A percentile compares a stretch with the other conserved stretches of the same genome.
Conservation (phyloP, 2,329 filamentous ascomycete species). For the Alternaria rosae region DNA sequence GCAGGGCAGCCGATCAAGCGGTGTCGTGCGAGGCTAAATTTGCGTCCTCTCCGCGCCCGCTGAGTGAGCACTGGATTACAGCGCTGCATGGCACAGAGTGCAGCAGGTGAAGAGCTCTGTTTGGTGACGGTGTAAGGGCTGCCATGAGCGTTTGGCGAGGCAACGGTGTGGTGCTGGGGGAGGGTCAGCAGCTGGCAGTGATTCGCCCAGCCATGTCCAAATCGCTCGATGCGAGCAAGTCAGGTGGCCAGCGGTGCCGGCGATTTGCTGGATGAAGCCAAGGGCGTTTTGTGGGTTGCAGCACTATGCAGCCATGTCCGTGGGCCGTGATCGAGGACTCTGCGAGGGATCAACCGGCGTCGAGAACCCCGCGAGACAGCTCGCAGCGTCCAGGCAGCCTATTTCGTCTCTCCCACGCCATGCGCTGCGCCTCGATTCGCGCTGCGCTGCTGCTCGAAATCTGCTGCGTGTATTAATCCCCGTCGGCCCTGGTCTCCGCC, state of each 20-base stretch:
- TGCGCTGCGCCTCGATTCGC: slow-evolving; percentile 34
- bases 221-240: slow-evolving; percentile 22
- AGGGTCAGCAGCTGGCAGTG: slow-evolving; percentile 14
- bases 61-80: slow-evolving; percentile 9
- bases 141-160: slow-evolving; percentile 30
- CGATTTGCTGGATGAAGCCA: slow-evolving; percentile 28
- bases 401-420: slow-evolving; percentile 25
- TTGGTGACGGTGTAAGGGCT: slow-evolving; percentile 12
- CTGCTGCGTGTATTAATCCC: slow-evolving; percentile 28
- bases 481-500: slow-evolving; percentile 28
- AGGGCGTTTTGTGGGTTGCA: slow-evolving; percentile 19
- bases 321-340: slow-evolving; percentile 31
- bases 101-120: slow-evolving; percentile 15
- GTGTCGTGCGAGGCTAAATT: slow-evolving; percentile 8
- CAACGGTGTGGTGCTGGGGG: slow-evolving; percentile 19
- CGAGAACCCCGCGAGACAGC: slow-evolving; percentile 14
- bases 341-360: slow-evolving; percentile 20
- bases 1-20: slow-evolving; percentile 18
- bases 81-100: slow-evolving; percentile 11
- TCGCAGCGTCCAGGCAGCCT: slow-evolving; percentile 23
- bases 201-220: slow-evolving; percentile 23
- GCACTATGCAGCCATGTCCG: slow-evolving; percentile 26
- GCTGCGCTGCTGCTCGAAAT: slow-evolving; percentile 16
- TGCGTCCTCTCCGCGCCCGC: slow-evolving; percentile 1
- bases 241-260: slow-evolving; percentile 24